These are phyloP conservation scores for Juglanconis oblonga DNA, from an alignment of 2,329 filamentous ascomycete species.

Conservation along the genomic window DNA sequence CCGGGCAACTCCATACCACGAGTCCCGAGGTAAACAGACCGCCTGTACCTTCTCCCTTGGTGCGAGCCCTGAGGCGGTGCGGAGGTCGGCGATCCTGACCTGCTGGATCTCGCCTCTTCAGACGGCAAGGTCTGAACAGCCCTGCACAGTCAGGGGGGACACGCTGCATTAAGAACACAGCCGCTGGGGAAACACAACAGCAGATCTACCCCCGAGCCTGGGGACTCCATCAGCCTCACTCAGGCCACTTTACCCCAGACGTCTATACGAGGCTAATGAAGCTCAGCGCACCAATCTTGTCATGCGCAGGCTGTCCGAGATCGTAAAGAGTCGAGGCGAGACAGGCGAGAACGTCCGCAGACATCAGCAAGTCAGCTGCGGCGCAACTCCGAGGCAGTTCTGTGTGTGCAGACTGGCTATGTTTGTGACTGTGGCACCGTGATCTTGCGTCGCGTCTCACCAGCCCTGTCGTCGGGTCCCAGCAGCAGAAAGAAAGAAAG, in stretches of 20 bases:
- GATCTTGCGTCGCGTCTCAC: not conserved
- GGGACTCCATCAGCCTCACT: slow-evolving; percentile 2
- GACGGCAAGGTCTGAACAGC: slow-evolving; percentile 1
- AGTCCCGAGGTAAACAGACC: too few relatives aligned
- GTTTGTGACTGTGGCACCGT: slow-evolving; percentile 10
- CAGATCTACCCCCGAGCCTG: not conserved
- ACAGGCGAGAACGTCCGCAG: not conserved
- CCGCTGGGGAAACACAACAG: slow-evolving; percentile 13
- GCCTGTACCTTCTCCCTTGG: too few relatives aligned
- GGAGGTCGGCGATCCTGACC: slow-evolving; percentile 9
- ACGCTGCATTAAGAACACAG: not conserved
- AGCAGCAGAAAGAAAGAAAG: not conserved
- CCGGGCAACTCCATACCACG: too few relatives aligned
- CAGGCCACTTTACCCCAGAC: not conserved
- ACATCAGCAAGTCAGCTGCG: slow-evolving; percentile 6
- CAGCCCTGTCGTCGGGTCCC: not conserved
- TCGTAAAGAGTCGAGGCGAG: not conserved
- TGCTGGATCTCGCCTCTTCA: slow-evolving; percentile 13
- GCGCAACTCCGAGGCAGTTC: slow-evolving; percentile 5
- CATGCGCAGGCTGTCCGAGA: not conserved
- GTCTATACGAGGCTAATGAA: not conserved
- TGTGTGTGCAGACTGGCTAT: not conserved
- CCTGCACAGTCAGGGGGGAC: not conserved
- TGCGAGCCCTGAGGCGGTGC: not conserved
- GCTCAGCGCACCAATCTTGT: not conserved